Evolutionary conservation across 179 eudicot species (phyloP).

Genomic region (Vitellaria paradoxa): DNA sequence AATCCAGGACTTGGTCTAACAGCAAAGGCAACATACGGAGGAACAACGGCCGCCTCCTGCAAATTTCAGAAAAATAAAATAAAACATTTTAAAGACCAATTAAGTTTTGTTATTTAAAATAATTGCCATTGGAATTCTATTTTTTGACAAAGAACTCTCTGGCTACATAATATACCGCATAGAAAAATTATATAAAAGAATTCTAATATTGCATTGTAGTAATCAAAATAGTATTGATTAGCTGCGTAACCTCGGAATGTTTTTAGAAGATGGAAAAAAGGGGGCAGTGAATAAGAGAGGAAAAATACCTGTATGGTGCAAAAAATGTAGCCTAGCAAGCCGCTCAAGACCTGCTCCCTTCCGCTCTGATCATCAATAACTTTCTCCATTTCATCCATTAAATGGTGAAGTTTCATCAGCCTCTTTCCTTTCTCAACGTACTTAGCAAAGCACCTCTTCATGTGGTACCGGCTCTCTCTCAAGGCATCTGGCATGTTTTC

Average conservation of each 20-base stretch:
- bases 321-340: slow-evolving; percentile 80
- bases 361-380: slow-evolving; percentile 60
- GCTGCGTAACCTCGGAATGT: not conserved
- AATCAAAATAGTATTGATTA: not conserved
- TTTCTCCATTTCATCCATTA: slow-evolving; percentile 74
- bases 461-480: slow-evolving; percentile 59
- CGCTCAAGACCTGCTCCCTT: slow-evolving; percentile 53
- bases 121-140: no score
- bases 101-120: no score
- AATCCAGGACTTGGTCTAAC: slow-evolving; percentile 88
- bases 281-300: not conserved
- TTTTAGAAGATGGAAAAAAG: no score
- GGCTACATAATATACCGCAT: no score
- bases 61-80: slow-evolving; percentile 7
- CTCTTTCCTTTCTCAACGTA: slow-evolving; percentile 64
- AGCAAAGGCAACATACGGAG: slow-evolving; percentile 80
- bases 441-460: slow-evolving; percentile 71
- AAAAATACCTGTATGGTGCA: slow-evolving; percentile 63
- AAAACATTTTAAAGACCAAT: no score
- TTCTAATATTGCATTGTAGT: no score
- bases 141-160: no score
- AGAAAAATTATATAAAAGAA: no score
- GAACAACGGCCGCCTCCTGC: slow-evolving; percentile 95
- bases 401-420: slow-evolving; percentile 66
- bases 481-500: slow-evolving; percentile 79